A percentile compares a stretch with the other conserved stretches of the same genome.
Evolutionary conservation across 768 basidiomycete genomes (phyloP).

Genomic region (Leccinum arenicola): DNA sequence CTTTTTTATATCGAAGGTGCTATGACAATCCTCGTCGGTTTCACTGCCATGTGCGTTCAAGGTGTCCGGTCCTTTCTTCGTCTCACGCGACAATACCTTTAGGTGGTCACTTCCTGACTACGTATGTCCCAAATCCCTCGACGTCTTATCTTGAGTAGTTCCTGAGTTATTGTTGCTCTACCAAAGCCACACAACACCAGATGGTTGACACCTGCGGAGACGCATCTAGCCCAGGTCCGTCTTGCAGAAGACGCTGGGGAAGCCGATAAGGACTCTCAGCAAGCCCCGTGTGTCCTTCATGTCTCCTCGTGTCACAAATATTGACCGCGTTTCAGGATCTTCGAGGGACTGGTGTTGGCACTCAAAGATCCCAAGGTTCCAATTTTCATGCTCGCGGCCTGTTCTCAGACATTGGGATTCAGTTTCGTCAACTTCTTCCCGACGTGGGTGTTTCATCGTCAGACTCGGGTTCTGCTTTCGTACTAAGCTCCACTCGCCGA

Average conservation of each 20-base stretch:
- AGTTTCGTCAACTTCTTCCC: constrained; percentile 65
- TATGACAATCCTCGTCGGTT: constrained; percentile 58
- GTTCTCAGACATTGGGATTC: constrained; percentile 52
- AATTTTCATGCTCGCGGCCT: constrained; percentile 53
- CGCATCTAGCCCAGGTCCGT: constrained; percentile 60
- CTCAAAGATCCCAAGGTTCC: constrained; percentile 53
- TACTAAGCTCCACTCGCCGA: background rate
- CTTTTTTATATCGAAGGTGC: constrained; percentile 72
- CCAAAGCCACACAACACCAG: constrained; percentile 59
- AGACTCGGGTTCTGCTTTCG: background rate
- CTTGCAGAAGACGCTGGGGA: constrained; percentile 68
- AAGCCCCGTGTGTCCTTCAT: constrained; percentile 49
- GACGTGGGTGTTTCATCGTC: constrained; percentile 32
- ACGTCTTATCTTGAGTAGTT: background rate
- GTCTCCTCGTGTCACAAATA: background rate
- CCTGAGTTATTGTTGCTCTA: background rate
- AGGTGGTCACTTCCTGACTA: constrained; percentile 63
- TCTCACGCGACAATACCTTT: background rate
- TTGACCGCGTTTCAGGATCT: constrained; percentile 7
- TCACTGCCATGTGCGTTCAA: constrained; percentile 45
- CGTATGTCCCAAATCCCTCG: constrained; percentile 33
- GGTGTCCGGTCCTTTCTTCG: background rate
- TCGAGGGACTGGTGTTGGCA: constrained; percentile 43
- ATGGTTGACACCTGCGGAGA: constrained; percentile 51
- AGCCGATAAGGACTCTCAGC: constrained; percentile 56